phyloP scores from a whole-genome alignment of 108 stramenopile species.

The Asterionellopsis glacialis region DNA sequence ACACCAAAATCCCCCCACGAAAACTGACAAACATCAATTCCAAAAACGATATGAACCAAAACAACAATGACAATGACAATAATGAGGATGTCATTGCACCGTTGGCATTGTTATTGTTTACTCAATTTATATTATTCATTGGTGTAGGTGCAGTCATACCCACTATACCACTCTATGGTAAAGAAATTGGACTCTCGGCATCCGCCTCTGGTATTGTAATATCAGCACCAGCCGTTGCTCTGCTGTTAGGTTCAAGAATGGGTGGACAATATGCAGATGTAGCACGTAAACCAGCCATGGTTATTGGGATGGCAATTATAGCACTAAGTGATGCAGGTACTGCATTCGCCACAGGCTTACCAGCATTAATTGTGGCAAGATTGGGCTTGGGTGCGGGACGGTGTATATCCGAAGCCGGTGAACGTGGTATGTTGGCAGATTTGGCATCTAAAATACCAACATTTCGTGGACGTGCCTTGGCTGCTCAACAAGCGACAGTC shows the following conservation, averaged over 20 bases:
- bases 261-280: conserved; percentile 49
- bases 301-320: conserved; percentile 70
- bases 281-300: conserved; percentile 65
- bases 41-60: too few relatives aligned
- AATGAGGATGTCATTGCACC: conserved; percentile 21
- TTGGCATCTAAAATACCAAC: conserved; percentile 41
- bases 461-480: conserved; percentile 54
- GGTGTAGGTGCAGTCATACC: conserved; percentile 82
- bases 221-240: conserved; percentile 60
- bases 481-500: conserved; percentile 57
- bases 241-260: conserved; percentile 41
- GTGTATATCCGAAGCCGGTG: conserved; percentile 57
- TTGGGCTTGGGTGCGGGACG: conserved; percentile 60
- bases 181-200: conserved; percentile 61
- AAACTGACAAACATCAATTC: too few relatives aligned
- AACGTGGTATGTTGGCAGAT: conserved; percentile 71
- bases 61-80: too few relatives aligned
- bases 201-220: conserved; percentile 71
- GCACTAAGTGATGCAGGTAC: conserved; percentile 57
- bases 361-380: conserved; percentile 43
- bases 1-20: too few relatives aligned
- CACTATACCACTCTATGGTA: conserved; percentile 64
- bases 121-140: conserved; percentile 67
- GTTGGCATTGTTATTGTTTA: conserved; percentile 49
- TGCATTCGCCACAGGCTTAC: conserved; percentile 32